phyloP scores from a whole-genome alignment of 371 early-diverging fungal genomes.

The Blastocladiella emersonii region DNA sequence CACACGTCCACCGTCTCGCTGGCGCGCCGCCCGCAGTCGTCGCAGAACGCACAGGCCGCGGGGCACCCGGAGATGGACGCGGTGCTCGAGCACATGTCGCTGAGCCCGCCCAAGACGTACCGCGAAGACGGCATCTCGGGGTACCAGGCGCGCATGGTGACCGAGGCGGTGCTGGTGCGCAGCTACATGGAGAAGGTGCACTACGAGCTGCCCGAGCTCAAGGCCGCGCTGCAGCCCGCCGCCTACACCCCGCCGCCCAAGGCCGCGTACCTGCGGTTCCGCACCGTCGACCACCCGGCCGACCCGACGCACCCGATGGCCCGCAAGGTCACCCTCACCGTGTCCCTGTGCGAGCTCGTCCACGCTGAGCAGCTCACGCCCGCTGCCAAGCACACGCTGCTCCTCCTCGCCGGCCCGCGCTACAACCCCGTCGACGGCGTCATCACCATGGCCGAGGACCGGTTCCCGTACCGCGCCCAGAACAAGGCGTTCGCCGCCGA shows the following conservation, averaged over 20 bases:
- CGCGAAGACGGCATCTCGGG: neutral
- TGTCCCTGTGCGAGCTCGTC: conserved; percentile 31
- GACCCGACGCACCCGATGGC: conserved; percentile 44
- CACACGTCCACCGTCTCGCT: no score
- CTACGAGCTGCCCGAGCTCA: conserved; percentile 47
- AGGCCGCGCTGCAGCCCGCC: conserved; percentile 9
- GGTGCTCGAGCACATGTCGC: neutral
- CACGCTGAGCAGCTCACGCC: conserved; percentile 20
- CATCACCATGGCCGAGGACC: conserved; percentile 43
- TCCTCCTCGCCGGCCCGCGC: conserved; percentile 42
- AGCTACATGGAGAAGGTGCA: conserved; percentile 46
- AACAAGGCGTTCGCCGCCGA: conserved; percentile 52
- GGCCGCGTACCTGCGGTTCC: conserved; percentile 39
- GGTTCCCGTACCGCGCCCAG: conserved; percentile 45
- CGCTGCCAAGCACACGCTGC: conserved; percentile 38
- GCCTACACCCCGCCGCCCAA: conserved; percentile 39
- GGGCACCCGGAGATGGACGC: neutral
- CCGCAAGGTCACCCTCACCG: conserved; percentile 41
- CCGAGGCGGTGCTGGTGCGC: conserved; percentile 20
- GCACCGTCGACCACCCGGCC: conserved; percentile 37
- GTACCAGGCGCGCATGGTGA: neutral
- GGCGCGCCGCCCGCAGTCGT: no score
- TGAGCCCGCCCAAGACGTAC: neutral
- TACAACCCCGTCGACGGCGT: conserved; percentile 35
- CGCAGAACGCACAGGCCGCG: neutral